Evolutionary conservation across 176 grass and related monocot species (phyloP).

Genomic region (Eragrostis curvula): DNA sequence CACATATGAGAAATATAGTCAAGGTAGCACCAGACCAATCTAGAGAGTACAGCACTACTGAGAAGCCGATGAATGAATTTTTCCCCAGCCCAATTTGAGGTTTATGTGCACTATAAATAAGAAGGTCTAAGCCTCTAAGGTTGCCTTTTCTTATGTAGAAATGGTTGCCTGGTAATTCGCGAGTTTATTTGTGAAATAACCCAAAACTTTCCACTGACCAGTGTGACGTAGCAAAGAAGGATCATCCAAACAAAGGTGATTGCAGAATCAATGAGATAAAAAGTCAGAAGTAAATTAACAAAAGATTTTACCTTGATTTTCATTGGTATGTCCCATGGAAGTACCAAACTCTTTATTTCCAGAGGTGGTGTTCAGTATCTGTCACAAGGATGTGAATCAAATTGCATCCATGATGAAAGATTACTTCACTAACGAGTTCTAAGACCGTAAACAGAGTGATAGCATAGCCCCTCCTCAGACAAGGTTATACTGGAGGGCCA

Average conservation of each 20-base stretch:
- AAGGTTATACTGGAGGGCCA: conserved; percentile 38
- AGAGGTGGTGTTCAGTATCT: conserved; percentile 51
- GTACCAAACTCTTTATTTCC: conserved; percentile 46
- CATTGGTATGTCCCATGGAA: conserved; percentile 42
- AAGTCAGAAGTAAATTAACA: no score
- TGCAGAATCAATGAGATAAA: no score
- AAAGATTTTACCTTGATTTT: conserved; percentile 54
- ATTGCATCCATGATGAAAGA: conserved; percentile 42
- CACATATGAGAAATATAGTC: conserved; percentile 31
- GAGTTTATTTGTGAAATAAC: conserved; percentile 25
- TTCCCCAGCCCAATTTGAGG: background rate
- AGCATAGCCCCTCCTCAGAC: background rate
- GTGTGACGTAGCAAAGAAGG: conserved; percentile 2
- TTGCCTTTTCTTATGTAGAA: background rate
- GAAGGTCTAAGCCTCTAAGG: background rate
- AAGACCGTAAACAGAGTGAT: conserved; percentile 23
- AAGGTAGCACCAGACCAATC: background rate
- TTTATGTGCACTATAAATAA: background rate
- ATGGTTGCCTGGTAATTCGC: background rate
- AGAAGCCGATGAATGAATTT: background rate
- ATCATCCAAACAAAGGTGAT: conserved; percentile 10
- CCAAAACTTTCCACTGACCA: conserved; percentile 4
- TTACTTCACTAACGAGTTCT: conserved; percentile 17
- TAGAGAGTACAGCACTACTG: background rate
- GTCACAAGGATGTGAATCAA: conserved; percentile 53